A percentile compares a stretch with the other conserved stretches of the same genome.
These are phyloP conservation scores for Cryptococcus sp. DNA, from an alignment of 1,284 basidiomycete species.

Conservation along the genomic window DNA sequence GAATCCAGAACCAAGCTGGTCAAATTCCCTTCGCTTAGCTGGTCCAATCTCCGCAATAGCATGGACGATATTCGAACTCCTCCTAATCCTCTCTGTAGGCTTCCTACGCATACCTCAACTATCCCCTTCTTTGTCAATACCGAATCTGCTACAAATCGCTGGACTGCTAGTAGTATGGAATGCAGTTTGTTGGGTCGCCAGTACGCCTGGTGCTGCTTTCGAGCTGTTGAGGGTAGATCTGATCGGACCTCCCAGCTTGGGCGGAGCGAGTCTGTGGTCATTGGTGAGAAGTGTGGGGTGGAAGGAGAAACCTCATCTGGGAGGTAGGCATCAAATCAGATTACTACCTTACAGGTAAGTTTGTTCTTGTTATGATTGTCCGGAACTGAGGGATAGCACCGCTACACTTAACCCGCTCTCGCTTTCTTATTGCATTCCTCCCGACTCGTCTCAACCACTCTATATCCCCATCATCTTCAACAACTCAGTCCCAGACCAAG, in stretches of 20 bases:
- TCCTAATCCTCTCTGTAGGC: constrained; percentile 17
- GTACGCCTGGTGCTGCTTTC: constrained; percentile 21
- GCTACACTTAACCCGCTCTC: constrained; percentile 46
- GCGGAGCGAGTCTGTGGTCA: constrained; percentile 18
- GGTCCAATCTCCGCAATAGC: constrained; percentile 23
- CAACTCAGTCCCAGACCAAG: constrained; percentile 71
- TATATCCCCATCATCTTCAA: constrained; percentile 63
- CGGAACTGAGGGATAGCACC: constrained; percentile 21
- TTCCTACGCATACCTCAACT: constrained; percentile 37
- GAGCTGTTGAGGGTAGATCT: constrained; percentile 23
- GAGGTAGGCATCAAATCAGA: constrained; percentile 40
- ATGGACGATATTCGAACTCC: constrained; percentile 31
- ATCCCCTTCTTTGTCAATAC: constrained; percentile 17
- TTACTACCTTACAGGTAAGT: constrained; percentile 36
- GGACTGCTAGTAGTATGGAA: constrained; percentile 22
- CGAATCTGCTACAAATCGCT: constrained; percentile 17
- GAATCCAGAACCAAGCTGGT: constrained; percentile 32
- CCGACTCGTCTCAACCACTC: constrained; percentile 30
- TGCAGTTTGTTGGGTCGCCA: constrained; percentile 18
- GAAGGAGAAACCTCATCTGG: constrained; percentile 32
- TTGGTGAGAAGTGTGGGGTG: constrained; percentile 10
- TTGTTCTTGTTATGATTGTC: background rate
- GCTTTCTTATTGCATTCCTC: constrained; percentile 44
- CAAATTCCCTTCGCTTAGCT: constrained; percentile 22
- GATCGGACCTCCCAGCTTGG: constrained; percentile 25